Conservation (phyloP, 1,139 yeast species). For the Hyphopichia pseudoburtonii region DNA sequence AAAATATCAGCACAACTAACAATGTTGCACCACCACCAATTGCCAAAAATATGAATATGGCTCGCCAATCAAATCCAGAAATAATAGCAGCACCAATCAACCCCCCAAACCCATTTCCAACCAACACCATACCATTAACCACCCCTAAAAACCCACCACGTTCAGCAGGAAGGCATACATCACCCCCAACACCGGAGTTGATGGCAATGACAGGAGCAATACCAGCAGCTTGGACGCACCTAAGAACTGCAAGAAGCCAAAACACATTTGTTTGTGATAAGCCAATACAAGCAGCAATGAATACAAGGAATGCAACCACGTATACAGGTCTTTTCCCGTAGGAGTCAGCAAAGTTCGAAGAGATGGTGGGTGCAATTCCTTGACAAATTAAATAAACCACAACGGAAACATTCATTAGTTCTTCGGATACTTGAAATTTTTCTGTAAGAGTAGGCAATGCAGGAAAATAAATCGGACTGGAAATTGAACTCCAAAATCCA, state of each 20-base stretch:
- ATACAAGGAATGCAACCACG: constrained; percentile 25
- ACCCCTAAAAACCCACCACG: constrained; percentile 43
- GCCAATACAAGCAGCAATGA: constrained; percentile 35
- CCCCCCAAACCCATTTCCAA: constrained; percentile 43
- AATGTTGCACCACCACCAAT: constrained; percentile 37
- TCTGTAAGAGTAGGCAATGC: constrained; percentile 36
- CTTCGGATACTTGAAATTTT: constrained; percentile 23
- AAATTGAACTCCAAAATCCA: constrained; percentile 41
- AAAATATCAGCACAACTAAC: constrained; percentile 18
- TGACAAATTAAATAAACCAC: constrained; percentile 39
- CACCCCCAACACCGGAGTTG: constrained; percentile 41
- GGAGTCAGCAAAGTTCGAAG: constrained; percentile 35
- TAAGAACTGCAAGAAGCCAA: constrained; percentile 35
- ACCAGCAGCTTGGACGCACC: constrained; percentile 43
- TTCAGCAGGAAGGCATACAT: constrained; percentile 34
- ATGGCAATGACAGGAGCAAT: constrained; percentile 44
- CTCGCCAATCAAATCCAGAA: constrained; percentile 34
- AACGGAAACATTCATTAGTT: constrained; percentile 33
- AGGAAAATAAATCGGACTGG: constrained; percentile 43
- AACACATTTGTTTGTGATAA: constrained; percentile 32
- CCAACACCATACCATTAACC: constrained; percentile 33
- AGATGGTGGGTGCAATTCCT: constrained; percentile 36
- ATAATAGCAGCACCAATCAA: constrained; percentile 39
- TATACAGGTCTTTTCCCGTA: constrained; percentile 39
- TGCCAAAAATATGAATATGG: constrained; percentile 37